Evolutionary conservation across 805 yeast genomes (phyloP).

Genomic region (Sugiyamaella marilandica): DNA sequence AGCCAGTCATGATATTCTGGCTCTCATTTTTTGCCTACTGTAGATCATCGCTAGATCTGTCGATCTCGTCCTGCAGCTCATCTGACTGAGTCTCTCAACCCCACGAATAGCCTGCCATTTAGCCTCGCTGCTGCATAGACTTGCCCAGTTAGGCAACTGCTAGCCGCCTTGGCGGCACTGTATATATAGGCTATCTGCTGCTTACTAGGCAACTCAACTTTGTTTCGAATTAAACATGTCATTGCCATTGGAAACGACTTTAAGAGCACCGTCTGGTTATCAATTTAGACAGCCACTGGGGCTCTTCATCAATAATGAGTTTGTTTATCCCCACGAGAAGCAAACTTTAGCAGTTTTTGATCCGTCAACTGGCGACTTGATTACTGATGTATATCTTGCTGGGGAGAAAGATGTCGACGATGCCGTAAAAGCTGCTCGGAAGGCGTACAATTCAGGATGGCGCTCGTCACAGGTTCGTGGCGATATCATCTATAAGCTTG

Average conservation of each 20-base stretch:
- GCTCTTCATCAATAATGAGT: conserved; percentile 77
- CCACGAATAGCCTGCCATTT: no score
- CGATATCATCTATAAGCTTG: conserved; percentile 59
- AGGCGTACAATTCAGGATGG: conserved; percentile 45
- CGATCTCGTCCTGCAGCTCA: no score
- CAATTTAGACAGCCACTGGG: conserved; percentile 78
- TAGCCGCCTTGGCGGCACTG: no score
- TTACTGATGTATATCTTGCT: conserved; percentile 67
- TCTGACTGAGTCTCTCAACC: no score
- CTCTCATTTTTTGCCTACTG: no score
- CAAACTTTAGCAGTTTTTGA: conserved; percentile 53
- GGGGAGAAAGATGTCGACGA: conserved; percentile 67
- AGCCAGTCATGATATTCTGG: no score
- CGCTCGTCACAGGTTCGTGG: conserved; percentile 41
- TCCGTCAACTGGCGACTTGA: conserved; percentile 45
- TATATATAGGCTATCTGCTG: no score
- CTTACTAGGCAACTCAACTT: no score
- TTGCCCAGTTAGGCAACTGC: background rate
- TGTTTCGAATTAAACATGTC: conserved; percentile 2
- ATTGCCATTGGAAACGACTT: conserved; percentile 5
- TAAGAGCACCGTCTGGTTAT: conserved; percentile 38
- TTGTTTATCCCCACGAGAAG: conserved; percentile 46
- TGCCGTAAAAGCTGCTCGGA: conserved; percentile 82
- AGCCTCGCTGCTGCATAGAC: background rate
- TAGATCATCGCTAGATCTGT: no score